Evolutionary conservation across 176 grass and related monocot genomes (phyloP).

Genomic region (Oryza glumipatula): DNA sequence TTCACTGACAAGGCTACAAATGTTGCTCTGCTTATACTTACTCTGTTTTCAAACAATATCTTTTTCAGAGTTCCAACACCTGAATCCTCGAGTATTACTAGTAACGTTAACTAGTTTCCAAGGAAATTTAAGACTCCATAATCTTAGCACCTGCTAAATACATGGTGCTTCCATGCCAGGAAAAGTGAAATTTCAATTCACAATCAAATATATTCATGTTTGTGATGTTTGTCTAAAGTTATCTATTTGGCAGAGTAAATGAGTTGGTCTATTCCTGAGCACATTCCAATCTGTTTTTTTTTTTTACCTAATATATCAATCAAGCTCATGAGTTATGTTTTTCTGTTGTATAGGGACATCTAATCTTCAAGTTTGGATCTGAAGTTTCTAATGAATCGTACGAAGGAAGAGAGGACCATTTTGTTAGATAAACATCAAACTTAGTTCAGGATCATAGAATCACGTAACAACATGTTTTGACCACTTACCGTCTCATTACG

Average conservation of each 20-base stretch:
- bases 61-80: too few species aligned
- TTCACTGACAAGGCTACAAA: too few species aligned
- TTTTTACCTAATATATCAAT: not conserved
- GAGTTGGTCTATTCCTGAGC: not conserved
- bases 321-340: not conserved
- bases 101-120: too few species aligned
- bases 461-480: constrained; percentile 16
- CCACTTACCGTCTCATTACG: too few species aligned
- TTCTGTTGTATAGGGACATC: not conserved
- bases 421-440: not conserved
- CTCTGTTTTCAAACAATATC: not conserved
- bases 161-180: too few species aligned
- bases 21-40: not conserved
- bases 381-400: not conserved
- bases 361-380: not conserved
- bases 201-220: not conserved
- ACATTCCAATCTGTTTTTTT: not conserved
- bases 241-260: not conserved
- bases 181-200: too few species aligned
- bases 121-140: too few species aligned
- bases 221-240: not conserved
- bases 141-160: too few species aligned
- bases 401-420: not conserved
- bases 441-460: constrained; percentile 6
- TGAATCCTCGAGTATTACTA: not conserved